Evolutionary conservation across 2,329 filamentous ascomycete genomes (phyloP).

Genomic region (Drechslerella stenobrocha): DNA sequence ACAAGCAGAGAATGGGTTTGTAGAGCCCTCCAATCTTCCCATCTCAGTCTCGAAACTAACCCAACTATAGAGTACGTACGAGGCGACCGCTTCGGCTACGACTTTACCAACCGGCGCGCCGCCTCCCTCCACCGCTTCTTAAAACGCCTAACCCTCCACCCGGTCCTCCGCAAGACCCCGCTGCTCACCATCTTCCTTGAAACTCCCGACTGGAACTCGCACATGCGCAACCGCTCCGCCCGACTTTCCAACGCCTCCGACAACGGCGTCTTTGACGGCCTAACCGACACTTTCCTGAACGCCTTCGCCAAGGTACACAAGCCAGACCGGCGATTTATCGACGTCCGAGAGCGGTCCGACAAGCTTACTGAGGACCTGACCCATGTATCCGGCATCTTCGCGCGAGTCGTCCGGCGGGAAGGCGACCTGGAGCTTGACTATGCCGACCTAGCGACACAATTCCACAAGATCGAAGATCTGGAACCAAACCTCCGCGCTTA

Average conservation of each 20-base stretch:
- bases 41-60: slow-evolving; percentile 6
- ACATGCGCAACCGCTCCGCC: slow-evolving; percentile 77
- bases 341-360: slow-evolving; percentile 87
- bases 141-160: slow-evolving; percentile 81
- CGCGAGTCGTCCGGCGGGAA: slow-evolving; percentile 83
- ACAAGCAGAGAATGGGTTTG: slow-evolving; percentile 87
- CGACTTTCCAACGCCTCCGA: slow-evolving; percentile 62
- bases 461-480: slow-evolving; percentile 85
- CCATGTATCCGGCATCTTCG: slow-evolving; percentile 94
- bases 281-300: slow-evolving; percentile 95
- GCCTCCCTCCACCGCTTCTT: slow-evolving; percentile 92
- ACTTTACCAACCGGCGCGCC: slow-evolving; percentile 86
- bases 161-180: slow-evolving; percentile 77
- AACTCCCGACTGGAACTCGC: slow-evolving; percentile 92
- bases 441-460: slow-evolving; percentile 86
- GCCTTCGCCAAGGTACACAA: slow-evolving; percentile 96
- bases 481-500: slow-evolving; percentile 83
- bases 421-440: slow-evolving; percentile 85
- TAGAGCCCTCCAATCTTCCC: slow-evolving; percentile 4
- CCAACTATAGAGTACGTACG: slow-evolving; percentile 75
- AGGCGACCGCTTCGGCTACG: slow-evolving; percentile 88
- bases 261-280: slow-evolving; percentile 84
- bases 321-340: slow-evolving; percentile 89
- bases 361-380: slow-evolving; percentile 92
- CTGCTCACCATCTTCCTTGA: slow-evolving; percentile 90